A percentile compares a stretch with the other conserved stretches of the same genome.
phyloP scores from a whole-genome alignment of 2,329 filamentous ascomycete species.

The Claviceps citrina region DNA sequence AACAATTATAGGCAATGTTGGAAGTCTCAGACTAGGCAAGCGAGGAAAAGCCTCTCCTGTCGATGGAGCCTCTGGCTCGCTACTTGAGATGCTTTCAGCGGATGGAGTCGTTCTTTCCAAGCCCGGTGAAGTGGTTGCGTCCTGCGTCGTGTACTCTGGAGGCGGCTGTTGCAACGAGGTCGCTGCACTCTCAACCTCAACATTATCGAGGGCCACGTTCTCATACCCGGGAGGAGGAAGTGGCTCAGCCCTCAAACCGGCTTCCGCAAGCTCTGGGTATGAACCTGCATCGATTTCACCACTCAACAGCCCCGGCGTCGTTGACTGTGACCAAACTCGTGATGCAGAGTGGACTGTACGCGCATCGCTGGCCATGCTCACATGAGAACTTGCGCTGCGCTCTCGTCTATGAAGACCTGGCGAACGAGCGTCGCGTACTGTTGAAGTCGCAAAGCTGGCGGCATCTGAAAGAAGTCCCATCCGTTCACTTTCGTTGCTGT shows the following conservation, averaged over 20 bases:
- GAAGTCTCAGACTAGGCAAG: not conserved
- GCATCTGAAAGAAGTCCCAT: constrained; percentile 57
- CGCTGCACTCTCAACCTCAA: constrained; percentile 22
- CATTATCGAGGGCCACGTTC: constrained; percentile 26
- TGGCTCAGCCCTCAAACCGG: constrained; percentile 29
- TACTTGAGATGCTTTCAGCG: no score
- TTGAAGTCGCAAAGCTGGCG: constrained; percentile 40
- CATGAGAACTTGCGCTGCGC: constrained; percentile 36
- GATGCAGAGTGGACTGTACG: constrained; percentile 25
- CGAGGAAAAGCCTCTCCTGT: not conserved
- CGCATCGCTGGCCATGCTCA: constrained; percentile 37
- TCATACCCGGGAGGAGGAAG: constrained; percentile 43
- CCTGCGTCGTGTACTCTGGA: constrained; percentile 27
- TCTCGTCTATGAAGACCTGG: constrained; percentile 26
- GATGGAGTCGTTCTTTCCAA: not conserved
- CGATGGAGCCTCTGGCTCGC: not conserved
- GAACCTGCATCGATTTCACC: constrained; percentile 29
- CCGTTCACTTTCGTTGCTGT: constrained; percentile 57
- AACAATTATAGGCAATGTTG: not conserved
- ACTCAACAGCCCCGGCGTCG: constrained; percentile 21
- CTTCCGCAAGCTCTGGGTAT: constrained; percentile 37
- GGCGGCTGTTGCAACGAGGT: constrained; percentile 30
- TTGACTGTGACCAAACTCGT: constrained; percentile 26
- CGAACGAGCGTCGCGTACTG: constrained; percentile 19
- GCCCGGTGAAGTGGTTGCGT: not conserved